These are phyloP conservation scores for Cicer judaicum DNA, from an alignment of 306 rosid species.

Conservation along the genomic window DNA sequence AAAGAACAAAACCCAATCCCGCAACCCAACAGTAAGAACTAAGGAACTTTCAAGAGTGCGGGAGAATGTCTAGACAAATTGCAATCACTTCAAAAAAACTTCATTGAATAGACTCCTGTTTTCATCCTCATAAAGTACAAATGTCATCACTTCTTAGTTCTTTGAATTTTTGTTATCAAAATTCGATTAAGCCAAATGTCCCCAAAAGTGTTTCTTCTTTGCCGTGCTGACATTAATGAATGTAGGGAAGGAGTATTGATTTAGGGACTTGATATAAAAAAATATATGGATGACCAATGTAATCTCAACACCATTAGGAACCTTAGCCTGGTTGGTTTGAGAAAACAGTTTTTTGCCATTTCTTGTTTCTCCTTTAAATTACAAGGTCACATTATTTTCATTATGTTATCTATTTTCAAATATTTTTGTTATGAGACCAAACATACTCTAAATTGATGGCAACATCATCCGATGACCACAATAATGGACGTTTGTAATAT, in stretches of 20 bases:
- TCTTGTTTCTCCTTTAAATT: neutral
- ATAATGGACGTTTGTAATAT: neutral
- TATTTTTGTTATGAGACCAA: neutral
- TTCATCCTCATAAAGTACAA: neutral
- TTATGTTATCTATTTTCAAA: neutral
- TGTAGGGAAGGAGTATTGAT: neutral
- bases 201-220: neutral
- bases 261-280: neutral
- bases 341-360: neutral
- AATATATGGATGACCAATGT: neutral
- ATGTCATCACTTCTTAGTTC: neutral
- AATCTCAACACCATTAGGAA: constrained; percentile 11
- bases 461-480: neutral
- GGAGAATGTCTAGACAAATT: constrained; percentile 19
- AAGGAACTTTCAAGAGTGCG: constrained; percentile 17
- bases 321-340: neutral
- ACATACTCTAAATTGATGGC: neutral
- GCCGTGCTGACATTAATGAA: neutral
- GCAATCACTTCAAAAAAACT: neutral
- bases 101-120: neutral
- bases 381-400: neutral
- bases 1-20: constrained; percentile 1
- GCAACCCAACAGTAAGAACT: constrained; percentile 8
- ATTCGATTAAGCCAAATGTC: neutral
- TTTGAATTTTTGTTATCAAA: neutral